Evolutionary conservation across 2,329 filamentous ascomycete species (phyloP).

Genomic region (Paecilomyces dactylethromorphus): DNA sequence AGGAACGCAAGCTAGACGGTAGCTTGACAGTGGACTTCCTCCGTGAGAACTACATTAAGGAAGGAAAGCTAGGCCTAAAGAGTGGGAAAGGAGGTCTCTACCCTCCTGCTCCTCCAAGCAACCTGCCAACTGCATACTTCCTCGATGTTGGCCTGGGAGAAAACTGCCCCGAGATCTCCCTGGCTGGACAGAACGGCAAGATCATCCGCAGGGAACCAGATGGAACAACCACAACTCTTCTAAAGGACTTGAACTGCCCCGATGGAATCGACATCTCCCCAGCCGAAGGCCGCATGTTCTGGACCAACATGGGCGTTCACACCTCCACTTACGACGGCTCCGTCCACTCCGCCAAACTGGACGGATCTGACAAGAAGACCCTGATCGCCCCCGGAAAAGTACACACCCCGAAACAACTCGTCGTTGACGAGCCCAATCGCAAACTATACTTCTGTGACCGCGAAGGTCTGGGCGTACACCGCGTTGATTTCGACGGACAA

Average conservation of each 20-base stretch:
- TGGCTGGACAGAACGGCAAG: constrained; percentile 5
- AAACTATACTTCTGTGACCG: constrained; percentile 39
- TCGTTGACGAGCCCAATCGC: constrained; percentile 17
- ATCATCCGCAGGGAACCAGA: neutral
- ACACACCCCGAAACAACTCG: constrained; percentile 45
- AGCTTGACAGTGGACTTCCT: constrained; percentile 40
- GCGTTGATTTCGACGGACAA: constrained; percentile 29
- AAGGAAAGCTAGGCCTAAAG: constrained; percentile 33
- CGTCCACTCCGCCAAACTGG: constrained; percentile 39
- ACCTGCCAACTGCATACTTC: constrained; percentile 8
- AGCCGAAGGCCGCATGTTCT: constrained; percentile 36
- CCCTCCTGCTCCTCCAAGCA: constrained; percentile 15
- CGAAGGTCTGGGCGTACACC: constrained; percentile 33
- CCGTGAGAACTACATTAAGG: constrained; percentile 37
- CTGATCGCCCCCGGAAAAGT: constrained; percentile 40
- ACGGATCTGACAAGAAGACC: constrained; percentile 40
- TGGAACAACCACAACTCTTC: neutral
- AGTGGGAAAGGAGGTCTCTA: constrained; percentile 40
- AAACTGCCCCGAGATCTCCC: constrained; percentile 10
- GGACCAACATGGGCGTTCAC: constrained; percentile 43
- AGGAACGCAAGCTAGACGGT: constrained; percentile 37
- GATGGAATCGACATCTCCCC: constrained; percentile 40
- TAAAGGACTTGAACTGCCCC: constrained; percentile 25
- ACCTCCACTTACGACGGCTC: constrained; percentile 33
- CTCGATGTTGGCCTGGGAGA: constrained; percentile 17